Conservation (phyloP, 2,329 filamentous ascomycete genomes). For the Scopulariopsis brevicaulis region DNA sequence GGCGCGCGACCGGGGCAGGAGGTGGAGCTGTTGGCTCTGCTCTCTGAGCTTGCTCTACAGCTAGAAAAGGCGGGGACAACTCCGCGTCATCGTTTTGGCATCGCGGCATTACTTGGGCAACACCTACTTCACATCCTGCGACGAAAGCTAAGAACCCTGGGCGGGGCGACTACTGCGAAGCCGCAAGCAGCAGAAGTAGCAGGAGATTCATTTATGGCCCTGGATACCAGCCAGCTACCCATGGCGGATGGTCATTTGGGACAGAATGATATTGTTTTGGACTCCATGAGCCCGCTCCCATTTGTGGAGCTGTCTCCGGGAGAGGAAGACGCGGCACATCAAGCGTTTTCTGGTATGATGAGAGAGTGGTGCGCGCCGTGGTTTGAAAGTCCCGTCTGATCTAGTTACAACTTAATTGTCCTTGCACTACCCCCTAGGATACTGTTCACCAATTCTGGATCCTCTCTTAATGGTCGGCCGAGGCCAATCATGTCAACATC, state of each 20-base stretch:
- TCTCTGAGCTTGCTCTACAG: background rate
- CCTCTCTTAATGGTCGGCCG: background rate
- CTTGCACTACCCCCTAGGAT: background rate
- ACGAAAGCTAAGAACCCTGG: background rate
- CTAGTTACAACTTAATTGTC: background rate
- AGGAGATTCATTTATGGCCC: background rate
- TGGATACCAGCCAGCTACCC: background rate
- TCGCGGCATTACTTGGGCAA: background rate
- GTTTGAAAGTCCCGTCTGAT: background rate
- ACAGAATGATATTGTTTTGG: background rate
- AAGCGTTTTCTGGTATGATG: background rate
- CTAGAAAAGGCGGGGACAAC: background rate
- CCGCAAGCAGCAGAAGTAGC: background rate
- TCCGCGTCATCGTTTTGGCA: background rate
- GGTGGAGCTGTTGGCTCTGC: background rate
- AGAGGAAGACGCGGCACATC: background rate
- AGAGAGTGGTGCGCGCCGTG: background rate
- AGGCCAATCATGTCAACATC: background rate
- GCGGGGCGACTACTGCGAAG: background rate
- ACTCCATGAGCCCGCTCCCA: background rate
- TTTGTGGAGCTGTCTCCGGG: background rate
- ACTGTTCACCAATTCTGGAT: background rate
- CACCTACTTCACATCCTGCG: background rate
- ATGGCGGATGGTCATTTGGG: background rate
- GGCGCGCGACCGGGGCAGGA: background rate